Percentiles rank a stretch among this genome's conserved stretches.
These are phyloP conservation scores for Trichosporon inkin DNA, from an alignment of 1,284 basidiomycete species.

Conservation along the genomic window DNA sequence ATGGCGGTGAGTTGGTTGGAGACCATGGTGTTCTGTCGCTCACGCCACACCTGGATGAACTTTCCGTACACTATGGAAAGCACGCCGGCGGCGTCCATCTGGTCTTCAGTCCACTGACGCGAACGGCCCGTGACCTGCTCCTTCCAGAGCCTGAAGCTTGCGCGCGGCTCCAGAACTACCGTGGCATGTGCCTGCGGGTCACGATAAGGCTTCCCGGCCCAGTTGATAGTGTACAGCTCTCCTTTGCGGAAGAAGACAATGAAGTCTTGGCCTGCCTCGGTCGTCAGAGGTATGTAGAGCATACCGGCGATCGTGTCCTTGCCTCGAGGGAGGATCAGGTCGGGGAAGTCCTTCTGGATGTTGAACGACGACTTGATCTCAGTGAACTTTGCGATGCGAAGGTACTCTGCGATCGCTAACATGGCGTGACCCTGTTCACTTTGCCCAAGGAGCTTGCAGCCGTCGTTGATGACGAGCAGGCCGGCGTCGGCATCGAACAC, in stretches of 20 bases:
- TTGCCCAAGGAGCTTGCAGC: conserved; percentile 75
- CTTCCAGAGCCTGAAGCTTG: conserved; percentile 77
- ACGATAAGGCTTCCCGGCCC: conserved; percentile 74
- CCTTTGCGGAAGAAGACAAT: conserved; percentile 78
- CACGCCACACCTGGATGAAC: conserved; percentile 79
- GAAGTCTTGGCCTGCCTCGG: conserved; percentile 63
- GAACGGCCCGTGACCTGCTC: conserved; percentile 70
- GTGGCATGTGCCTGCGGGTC: conserved; percentile 40
- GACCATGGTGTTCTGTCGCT: conserved; percentile 69
- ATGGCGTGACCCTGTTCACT: conserved; percentile 74
- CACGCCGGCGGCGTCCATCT: conserved; percentile 79
- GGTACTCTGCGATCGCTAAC: conserved; percentile 74
- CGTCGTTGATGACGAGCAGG: conserved; percentile 77
- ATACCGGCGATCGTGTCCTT: conserved; percentile 73
- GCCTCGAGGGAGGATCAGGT: conserved; percentile 64
- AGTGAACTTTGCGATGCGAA: conserved; percentile 72
- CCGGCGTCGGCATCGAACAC: conserved; percentile 83
- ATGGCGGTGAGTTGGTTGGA: conserved; percentile 71
- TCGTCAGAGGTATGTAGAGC: conserved; percentile 70
- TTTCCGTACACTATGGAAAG: conserved; percentile 67
- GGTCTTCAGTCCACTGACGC: conserved; percentile 77
- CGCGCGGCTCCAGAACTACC: conserved; percentile 63
- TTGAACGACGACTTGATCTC: conserved; percentile 43
- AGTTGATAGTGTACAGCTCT: conserved; percentile 66
- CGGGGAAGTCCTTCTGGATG: conserved; percentile 68